Conservation (phyloP, 2,329 filamentous ascomycete genomes). For the Botryosphaeria dothidea region DNA sequence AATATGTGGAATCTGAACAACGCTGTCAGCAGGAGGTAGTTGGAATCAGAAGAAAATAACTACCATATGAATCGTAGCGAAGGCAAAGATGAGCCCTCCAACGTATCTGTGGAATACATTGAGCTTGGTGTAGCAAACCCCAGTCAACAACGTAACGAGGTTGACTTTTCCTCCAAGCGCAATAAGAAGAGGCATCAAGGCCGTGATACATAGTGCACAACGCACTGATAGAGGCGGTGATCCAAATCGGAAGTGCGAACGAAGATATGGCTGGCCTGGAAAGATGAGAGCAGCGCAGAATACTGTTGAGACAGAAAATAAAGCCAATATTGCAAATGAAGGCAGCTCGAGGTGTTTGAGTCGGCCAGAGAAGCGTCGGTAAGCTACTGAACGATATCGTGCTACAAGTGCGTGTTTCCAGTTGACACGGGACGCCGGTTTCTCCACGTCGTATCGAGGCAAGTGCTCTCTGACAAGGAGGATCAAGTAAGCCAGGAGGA, state of each 20-base stretch:
- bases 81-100: conserved; percentile 25
- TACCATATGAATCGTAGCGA: conserved; percentile 29
- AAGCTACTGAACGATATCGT: conserved; percentile 21
- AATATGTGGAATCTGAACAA: conserved; percentile 25
- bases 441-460: not conserved
- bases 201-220: conserved; percentile 30
- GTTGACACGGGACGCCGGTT: not conserved
- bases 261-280: conserved; percentile 24
- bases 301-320: conserved; percentile 22
- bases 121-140: conserved; percentile 32
- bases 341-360: conserved; percentile 21
- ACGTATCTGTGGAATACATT: conserved; percentile 30
- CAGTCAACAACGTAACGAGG: conserved; percentile 31
- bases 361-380: conserved; percentile 24
- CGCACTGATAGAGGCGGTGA: conserved; percentile 28
- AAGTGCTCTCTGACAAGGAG: not conserved
- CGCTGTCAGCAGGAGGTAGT: not conserved
- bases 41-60: not conserved
- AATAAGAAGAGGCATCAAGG: conserved; percentile 30
- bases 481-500: conserved; percentile 18
- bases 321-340: conserved; percentile 23
- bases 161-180: conserved; percentile 34
- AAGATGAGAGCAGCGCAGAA: conserved; percentile 26
- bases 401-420: conserved; percentile 18
- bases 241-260: conserved; percentile 26